These are phyloP conservation scores for Herpetospermum pedunculosum DNA, from an alignment of 306 rosid species.

Conservation along the genomic window DNA sequence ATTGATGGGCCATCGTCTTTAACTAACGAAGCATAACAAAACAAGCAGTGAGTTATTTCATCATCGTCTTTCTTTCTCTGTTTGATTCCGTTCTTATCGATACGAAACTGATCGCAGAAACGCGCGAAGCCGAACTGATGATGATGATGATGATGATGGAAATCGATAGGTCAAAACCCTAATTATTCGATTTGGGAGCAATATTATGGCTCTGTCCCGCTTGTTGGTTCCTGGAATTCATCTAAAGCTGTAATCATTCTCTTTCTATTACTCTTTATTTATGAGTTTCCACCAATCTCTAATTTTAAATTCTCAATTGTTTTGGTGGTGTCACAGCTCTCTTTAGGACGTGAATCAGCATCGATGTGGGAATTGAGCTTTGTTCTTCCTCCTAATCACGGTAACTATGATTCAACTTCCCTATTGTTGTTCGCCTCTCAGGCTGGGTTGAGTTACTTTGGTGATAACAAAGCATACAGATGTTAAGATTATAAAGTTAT, in stretches of 20 bases:
- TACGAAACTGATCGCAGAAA: not conserved
- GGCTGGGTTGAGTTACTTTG: not conserved
- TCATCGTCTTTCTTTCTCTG: not conserved
- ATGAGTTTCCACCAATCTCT: not conserved
- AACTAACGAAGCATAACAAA: no score
- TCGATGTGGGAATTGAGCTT: constrained; percentile 98
- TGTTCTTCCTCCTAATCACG: constrained; percentile 96
- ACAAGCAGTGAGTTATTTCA: no score
- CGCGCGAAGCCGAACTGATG: constrained; percentile 21
- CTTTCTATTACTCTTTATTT: not conserved
- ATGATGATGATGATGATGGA: no score
- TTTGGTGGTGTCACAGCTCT: constrained; percentile 36
- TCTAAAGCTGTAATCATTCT: constrained; percentile 59
- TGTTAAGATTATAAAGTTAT: not conserved
- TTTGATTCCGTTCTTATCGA: constrained; percentile 12
- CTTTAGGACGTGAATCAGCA: constrained; percentile 84
- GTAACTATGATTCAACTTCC: constrained; percentile 23
- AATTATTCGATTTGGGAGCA: no score
- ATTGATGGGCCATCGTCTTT: no score
- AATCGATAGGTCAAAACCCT: no score
- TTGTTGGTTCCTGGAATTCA: constrained; percentile 86
- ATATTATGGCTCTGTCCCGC: constrained; percentile 83
- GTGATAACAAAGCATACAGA: not conserved
- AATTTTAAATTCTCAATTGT: not conserved
- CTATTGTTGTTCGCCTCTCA: not conserved